phyloP scores from a whole-genome alignment of 179 eudicot species.

The Corrigiola litoralis region DNA sequence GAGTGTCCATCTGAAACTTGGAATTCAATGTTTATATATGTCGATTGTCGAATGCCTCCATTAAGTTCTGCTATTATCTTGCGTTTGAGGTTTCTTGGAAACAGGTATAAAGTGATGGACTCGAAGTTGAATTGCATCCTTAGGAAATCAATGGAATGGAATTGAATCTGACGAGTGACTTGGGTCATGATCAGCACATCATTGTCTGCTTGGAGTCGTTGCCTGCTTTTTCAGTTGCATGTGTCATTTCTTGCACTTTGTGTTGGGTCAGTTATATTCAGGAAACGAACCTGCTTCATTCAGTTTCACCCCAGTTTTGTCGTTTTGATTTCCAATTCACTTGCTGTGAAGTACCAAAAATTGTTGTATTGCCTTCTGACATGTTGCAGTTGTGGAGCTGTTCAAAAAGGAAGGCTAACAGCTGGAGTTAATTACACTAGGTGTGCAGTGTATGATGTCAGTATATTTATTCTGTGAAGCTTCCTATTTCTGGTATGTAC shows the following conservation, averaged over 20 bases:
- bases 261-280: too few species aligned
- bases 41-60: not conserved
- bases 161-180: not conserved
- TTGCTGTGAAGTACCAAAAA: not conserved
- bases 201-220: not conserved
- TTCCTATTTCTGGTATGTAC: constrained; percentile 1
- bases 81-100: not conserved
- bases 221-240: not conserved
- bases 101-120: not conserved
- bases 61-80: not conserved
- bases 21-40: not conserved
- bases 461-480: not conserved
- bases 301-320: not conserved
- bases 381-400: not conserved
- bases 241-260: not conserved
- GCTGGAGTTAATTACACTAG: not conserved
- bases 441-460: not conserved
- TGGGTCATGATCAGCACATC: not conserved
- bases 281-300: not conserved
- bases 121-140: not conserved
- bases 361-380: not conserved
- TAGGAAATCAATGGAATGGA: not conserved
- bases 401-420: not conserved
- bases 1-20: not conserved
- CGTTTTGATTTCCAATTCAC: too few species aligned